Base-by-base conservation (phyloP, 116 monocot species). In the Dioscorea cayenensis region DNA sequence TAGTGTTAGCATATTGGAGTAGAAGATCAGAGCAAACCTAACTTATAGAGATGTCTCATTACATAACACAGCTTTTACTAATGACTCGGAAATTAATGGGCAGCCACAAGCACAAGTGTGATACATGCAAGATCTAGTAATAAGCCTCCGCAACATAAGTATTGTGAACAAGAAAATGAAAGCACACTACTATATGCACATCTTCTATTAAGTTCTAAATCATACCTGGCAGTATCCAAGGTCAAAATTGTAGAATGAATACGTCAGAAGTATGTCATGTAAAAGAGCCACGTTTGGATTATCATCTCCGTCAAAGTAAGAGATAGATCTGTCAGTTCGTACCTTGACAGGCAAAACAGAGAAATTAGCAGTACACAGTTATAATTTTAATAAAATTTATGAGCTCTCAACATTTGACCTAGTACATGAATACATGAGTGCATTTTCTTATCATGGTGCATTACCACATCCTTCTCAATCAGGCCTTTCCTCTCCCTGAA, bases 191-290 rank as follows among this genome's bases (percentile, higher is more conserved):
- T 12, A 43, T 43, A 8, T 43, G 2, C 43, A 43, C 12, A 43
- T 43, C 43, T 43, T 7, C 43, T 28, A 22, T 63, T 20, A 63
- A 63, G 28, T 63, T 9, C 0, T 63, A 25, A 5, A 28, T 16
- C 19, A 80, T 79, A 96, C 96, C 86, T 96, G 96, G 66, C 96
- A 96, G 73, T 96, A 96, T 59, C 96, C 96, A 74, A 96, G 90
- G 72, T 96, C 96, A 82, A 96, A 96, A 79, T 96, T 96, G 80
- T 92, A 96, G 78, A 96, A 96, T 8, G 96, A 96, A 72, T 92
- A 96, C 23, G 96, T 96, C 73, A 96, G 74, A 11, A 96, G 85
- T 81, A 96, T 86, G 67, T 96, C 90, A 78, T 81, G 96, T 49
- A 96, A 81, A 75, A 84, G 63, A 50, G 70, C 63, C 17, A 97